Conservation (phyloP, 2,329 filamentous ascomycete genomes). For the Xylariaceae sp. region DNA sequence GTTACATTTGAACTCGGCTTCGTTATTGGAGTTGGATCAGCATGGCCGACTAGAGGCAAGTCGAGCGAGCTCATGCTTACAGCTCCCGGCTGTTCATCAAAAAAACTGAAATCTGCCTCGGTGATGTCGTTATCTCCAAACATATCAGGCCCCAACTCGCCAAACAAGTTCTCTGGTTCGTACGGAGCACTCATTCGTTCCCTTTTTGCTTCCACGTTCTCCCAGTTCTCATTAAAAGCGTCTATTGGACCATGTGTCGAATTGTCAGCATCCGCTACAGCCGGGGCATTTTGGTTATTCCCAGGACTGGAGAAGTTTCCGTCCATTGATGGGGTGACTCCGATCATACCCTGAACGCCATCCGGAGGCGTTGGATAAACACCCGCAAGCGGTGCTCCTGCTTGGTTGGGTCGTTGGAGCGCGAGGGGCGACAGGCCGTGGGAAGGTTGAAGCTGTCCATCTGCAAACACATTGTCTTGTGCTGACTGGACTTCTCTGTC, state of each 20-base stretch:
- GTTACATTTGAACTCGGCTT: slow-evolving; percentile 11
- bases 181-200: slow-evolving; percentile 41
- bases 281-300: slow-evolving; percentile 34
- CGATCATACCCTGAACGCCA: slow-evolving; percentile 51
- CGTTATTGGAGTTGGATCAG: slow-evolving; percentile 19
- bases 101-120: slow-evolving; percentile 81
- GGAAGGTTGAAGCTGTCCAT: slow-evolving; percentile 39
- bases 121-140: slow-evolving; percentile 74
- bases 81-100: slow-evolving; percentile 58
- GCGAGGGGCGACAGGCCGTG: slow-evolving; percentile 51
- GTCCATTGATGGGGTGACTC: slow-evolving; percentile 54
- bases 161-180: slow-evolving; percentile 60
- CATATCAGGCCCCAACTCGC: slow-evolving; percentile 64
- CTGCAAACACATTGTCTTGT: slow-evolving; percentile 40
- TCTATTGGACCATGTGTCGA: slow-evolving; percentile 28
- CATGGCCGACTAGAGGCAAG: slow-evolving; percentile 27
- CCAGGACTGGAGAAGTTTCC: slow-evolving; percentile 53
- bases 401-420: slow-evolving; percentile 46
- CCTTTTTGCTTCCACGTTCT: slow-evolving; percentile 40
- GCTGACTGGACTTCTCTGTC: slow-evolving; percentile 43
- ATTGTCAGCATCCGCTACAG: slow-evolving; percentile 37
- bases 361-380: slow-evolving; percentile 73
- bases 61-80: slow-evolving; percentile 37
- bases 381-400: slow-evolving; percentile 42
- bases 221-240: slow-evolving; percentile 38